Base-by-base conservation (phyloP, 225 moss, liverwort and hornwort species). In the Physcomitrellopsis africana region DNA sequence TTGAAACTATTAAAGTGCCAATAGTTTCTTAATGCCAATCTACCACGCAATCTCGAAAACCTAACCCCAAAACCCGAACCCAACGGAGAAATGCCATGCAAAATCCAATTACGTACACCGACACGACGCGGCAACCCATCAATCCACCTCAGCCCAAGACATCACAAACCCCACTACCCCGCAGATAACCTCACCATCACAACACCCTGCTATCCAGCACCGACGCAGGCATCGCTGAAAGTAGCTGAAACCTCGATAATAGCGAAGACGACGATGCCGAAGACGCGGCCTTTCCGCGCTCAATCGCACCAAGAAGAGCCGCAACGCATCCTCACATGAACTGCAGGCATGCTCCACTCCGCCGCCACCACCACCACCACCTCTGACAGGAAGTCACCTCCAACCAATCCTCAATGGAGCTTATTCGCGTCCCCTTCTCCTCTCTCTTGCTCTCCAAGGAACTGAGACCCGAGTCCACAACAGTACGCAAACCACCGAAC, bases 221-320 rank as follows among this genome's bases (percentile, higher is more conserved):
- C 64, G 20, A 37, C 32, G 32, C 32, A 37, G 32, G 32, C 32
- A 37, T 37, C 32, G 32, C 32, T 37, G 32, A 68, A 18, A 69
- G 68, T 69, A 77, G 69, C 76, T 77, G 69, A 29, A 69, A 77
- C 10, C 69, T 43, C 43, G 26, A 69, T 51, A 51, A 45, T 26
- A 7, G 20, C 13, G 24, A 7, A 24, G 57, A 52, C 68, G 53
- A 14, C 65, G 52, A 16, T n/a, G 17, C n/a, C 32, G n/a, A 5
- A 52, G 5, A n/a, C 6, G 10, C 7, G n/a, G 3, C 52, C 52
- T n/a, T 37, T 37, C 52, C 52, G 16, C 5, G 15, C 51, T 51
- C 51, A 51, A 17, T 51, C 51, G 15, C 14, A 14, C 51, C 51
- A 13, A 14, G 51, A 51, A 37, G 32, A 37, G 11, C 51, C 51